Base-by-base conservation (phyloP, 495 filamentous ascomycete species). In the Penicillium lagena region DNA sequence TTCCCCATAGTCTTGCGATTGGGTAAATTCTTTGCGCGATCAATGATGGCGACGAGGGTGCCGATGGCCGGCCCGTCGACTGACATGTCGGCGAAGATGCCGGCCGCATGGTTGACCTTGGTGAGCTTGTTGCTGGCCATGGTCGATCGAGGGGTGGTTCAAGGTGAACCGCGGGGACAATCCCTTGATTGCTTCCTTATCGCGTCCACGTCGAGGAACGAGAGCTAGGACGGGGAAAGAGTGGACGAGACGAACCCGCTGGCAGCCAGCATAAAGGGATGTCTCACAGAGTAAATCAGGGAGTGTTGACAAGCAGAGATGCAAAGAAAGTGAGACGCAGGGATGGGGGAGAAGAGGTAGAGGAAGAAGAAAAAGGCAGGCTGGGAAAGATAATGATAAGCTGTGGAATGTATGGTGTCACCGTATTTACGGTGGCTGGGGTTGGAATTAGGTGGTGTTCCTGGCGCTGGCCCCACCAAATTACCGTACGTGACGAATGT, bases 1-100 rank as follows among this genome's bases (percentile, higher is more conserved):
- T 99, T 99, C 43, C 94, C 91, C 75, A 97, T 95, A 2, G 89
- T 89, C 72, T 91, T 91, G 48, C 89, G 72, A 64, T 97, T 99
- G 34, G 94, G 93, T 43, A 99, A 72, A 60, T 99, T 99, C 77
- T 94, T 97, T 7, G 86, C 88, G 37, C 87, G 78, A 64, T 99
- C 94, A 49, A 99, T 76, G 49, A 99, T 81, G 33, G 89, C 76
- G 37, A 99, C 89, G 51, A 99, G 72, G 0, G 89, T 96, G 33
- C 93, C 93, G 60, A 97, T 95, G 34, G 89, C 79, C 4, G 93
- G 93, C 1, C 93, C 93, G 66, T 99, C 93, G 43, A 95, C 78
- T 36, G 82, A 90, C 82, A 95, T 90, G 69, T 97, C 94, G 1
- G 90, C 85, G 67, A 83, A 99, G 59, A 99, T 95, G 56, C 93